phyloP scores from a whole-genome alignment of 495 filamentous ascomycete genomes.

The Neurospora sublineolata region DNA sequence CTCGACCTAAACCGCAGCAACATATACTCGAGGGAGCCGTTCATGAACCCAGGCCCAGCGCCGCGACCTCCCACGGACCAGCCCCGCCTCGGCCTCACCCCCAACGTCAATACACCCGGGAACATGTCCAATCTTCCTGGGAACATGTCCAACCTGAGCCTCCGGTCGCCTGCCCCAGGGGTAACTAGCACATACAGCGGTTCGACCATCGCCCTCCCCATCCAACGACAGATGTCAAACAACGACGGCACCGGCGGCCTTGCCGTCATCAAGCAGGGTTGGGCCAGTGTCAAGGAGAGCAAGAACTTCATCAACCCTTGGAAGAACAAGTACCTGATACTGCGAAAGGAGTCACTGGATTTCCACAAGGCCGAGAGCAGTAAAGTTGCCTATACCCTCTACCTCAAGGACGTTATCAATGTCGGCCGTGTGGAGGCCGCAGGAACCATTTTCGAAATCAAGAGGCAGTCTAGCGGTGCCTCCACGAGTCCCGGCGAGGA shows the following conservation, averaged over 20 bases:
- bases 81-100: conserved; percentile 66
- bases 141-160: conserved; percentile 62
- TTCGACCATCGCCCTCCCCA: conserved; percentile 57
- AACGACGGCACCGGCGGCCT: conserved; percentile 52
- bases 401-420: conserved; percentile 71
- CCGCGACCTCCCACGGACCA: conserved; percentile 80
- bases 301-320: conserved; percentile 68
- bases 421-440: conserved; percentile 79
- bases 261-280: conserved; percentile 77
- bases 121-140: conserved; percentile 55
- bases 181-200: conserved; percentile 41
- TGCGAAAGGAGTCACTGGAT: conserved; percentile 80
- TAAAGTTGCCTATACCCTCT: conserved; percentile 69
- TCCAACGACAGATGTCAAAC: conserved; percentile 49
- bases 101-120: conserved; percentile 56
- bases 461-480: conserved; percentile 54
- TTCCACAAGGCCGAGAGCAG: conserved; percentile 82
- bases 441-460: conserved; percentile 84
- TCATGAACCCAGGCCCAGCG: conserved; percentile 95
- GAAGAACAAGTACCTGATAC: conserved; percentile 78
- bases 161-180: conserved; percentile 45
- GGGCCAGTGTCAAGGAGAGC: conserved; percentile 76
- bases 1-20: conserved; percentile 20
- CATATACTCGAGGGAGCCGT: conserved; percentile 58
- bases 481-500: conserved; percentile 48